Evolutionary conservation across 345 rosid species (phyloP).

Genomic region (Fremontodendron californicum): DNA sequence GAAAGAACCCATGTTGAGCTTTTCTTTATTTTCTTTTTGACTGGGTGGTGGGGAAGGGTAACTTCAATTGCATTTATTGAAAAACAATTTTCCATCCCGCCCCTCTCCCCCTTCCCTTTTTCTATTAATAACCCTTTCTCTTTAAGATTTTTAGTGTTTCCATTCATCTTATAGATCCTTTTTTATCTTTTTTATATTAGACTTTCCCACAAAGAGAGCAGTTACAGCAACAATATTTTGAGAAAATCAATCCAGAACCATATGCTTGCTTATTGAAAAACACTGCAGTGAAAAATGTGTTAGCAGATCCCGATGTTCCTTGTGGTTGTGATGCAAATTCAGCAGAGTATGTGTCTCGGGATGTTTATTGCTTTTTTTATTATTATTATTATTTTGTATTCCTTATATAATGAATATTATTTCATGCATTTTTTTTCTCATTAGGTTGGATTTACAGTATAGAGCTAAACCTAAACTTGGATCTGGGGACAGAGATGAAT

Average conservation of each 20-base stretch:
- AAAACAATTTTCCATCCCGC: neutral
- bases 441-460: constrained; percentile 78
- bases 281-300: constrained; percentile 47
- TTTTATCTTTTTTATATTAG: constrained; percentile 33
- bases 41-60: neutral
- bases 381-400: neutral
- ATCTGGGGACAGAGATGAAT: constrained; percentile 79
- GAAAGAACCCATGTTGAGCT: neutral
- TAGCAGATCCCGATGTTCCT: constrained; percentile 85
- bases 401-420: constrained; percentile 9
- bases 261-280: constrained; percentile 37
- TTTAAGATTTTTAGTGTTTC: neutral
- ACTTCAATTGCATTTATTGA: neutral
- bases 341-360: constrained; percentile 56
- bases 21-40: neutral
- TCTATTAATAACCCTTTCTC: neutral
- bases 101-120: neutral
- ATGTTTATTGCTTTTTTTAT: neutral
- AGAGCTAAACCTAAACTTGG: constrained; percentile 75
- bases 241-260: constrained; percentile 44
- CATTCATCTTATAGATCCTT: constrained; percentile 11
- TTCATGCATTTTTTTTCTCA: constrained; percentile 18
- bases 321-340: constrained; percentile 66
- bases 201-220: constrained; percentile 65
- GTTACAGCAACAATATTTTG: constrained; percentile 62